phyloP scores from a whole-genome alignment of 345 rosid genomes.

The Isatis tinctoria region DNA sequence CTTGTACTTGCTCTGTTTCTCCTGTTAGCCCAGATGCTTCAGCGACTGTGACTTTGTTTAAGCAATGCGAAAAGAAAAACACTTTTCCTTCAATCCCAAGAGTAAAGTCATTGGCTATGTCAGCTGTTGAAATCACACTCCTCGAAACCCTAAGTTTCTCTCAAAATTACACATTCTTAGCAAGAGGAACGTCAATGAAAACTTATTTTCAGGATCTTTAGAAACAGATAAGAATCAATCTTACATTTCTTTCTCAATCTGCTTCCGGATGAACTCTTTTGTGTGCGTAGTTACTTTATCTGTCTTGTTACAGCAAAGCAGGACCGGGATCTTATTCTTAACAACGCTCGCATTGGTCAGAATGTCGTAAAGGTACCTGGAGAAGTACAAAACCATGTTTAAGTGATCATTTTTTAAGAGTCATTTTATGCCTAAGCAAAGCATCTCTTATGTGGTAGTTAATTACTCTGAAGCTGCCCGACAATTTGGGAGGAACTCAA shows the following conservation, averaged over 20 bases:
- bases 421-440: not conserved
- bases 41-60: conserved; percentile 60
- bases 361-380: conserved; percentile 84
- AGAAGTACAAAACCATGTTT: not conserved
- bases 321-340: conserved; percentile 69
- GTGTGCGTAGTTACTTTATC: conserved; percentile 96
- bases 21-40: conserved; percentile 81
- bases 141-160: conserved; percentile 40
- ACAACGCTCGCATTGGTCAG: conserved; percentile 73
- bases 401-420: too few relatives aligned
- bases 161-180: conserved; percentile 8
- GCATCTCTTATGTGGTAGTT: not conserved
- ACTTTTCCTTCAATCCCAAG: conserved; percentile 69
- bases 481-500: conserved; percentile 78
- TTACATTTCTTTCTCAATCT: conserved; percentile 97
- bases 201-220: not conserved
- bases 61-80: conserved; percentile 69
- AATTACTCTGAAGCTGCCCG: conserved; percentile 70
- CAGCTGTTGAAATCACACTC: conserved; percentile 72
- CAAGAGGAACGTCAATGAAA: not conserved
- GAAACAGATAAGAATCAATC: not conserved
- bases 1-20: conserved; percentile 55
- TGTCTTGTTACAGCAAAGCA: conserved; percentile 84
- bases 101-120: conserved; percentile 65
- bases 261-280: conserved; percentile 86